Evolutionary conservation across 1,284 basidiomycete genomes (phyloP), one percentile per base, ranked within the genome.

Genomic region (Irpex sp.): DNA sequence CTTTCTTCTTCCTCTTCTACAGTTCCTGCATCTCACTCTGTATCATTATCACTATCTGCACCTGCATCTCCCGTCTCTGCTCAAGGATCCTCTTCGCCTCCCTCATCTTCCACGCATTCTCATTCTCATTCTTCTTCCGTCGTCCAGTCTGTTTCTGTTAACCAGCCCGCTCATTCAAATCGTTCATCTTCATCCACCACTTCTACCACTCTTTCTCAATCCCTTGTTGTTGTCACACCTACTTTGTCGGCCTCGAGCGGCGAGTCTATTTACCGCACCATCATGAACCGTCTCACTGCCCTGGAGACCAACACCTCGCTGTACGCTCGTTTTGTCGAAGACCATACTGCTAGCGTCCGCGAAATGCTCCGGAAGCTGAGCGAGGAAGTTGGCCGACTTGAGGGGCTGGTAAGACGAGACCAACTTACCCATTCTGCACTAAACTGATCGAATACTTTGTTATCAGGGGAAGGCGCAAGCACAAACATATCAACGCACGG

Each of bases 231-330:
- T 48, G 65, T 66, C 58, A 65, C 72, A 38, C 69, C 72, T 19
- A 66, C 74, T 19, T 68, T 70, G 1, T 61, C 65, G 3, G 56
- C 68, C 3, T 64, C 65, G 2, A 71, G 87, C 2, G 93, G 93
- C n/a, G 96, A 99, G 75, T 97, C 94, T 0, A 97, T 99, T 70
- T 99, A 97, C 72, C 90, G 95, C 8, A 94, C 92, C 8, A 99
- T 99, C 70, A 96, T 96, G 86, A 97, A 98, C 67, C 89, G 96
- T 1, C 83, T 99, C 11, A 86, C 85, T 5, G 87, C 87, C 5
- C 83, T 99, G 4, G 97, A 99, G 74, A 84, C 85, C 5, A 97
- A 97, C 71, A 91, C 94, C 49, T 95, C 93, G 0, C 80, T 98
- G 1, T 92, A 94, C 60, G 85, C 90, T 58, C 84, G 89, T 17